Evolutionary conservation across 1,284 basidiomycete genomes (phyloP).

Genomic region (Cystobasidium pallidum): DNA sequence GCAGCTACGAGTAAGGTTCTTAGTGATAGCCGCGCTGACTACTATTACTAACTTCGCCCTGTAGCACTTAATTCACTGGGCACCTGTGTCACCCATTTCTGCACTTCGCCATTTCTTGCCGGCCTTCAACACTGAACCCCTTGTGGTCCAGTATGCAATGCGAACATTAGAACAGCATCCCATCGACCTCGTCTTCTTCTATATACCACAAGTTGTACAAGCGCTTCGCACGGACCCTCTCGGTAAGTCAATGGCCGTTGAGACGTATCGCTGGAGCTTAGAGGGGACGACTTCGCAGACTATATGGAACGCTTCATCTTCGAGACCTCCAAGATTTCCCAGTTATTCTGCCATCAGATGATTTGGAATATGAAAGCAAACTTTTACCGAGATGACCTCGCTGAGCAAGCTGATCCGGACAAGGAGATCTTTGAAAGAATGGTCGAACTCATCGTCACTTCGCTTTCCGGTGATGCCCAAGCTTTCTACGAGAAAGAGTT

Average conservation of each 20-base stretch:
- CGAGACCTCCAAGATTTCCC: constrained; percentile 95
- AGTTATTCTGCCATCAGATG: constrained; percentile 98
- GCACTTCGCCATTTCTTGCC: constrained; percentile 86
- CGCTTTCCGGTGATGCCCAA: constrained; percentile 86
- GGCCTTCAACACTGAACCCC: constrained; percentile 77
- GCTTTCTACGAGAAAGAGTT: constrained; percentile 95
- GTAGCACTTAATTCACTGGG: constrained; percentile 85
- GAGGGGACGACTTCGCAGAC: constrained; percentile 61
- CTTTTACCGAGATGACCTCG: constrained; percentile 86
- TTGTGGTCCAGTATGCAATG: constrained; percentile 94
- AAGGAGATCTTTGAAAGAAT: constrained; percentile 91
- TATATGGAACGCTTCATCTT: constrained; percentile 96
- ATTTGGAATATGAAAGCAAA: constrained; percentile 99
- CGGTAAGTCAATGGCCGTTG: constrained; percentile 62
- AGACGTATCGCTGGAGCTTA: background rate
- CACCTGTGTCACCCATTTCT: constrained; percentile 81
- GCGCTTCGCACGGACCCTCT: constrained; percentile 84
- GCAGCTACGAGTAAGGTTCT: constrained; percentile 69
- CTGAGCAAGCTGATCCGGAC: constrained; percentile 89
- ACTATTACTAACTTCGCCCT: constrained; percentile 46
- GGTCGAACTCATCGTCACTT: constrained; percentile 77
- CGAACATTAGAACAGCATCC: constrained; percentile 92
- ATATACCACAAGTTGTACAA: constrained; percentile 97
- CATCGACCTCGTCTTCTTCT: constrained; percentile 96
- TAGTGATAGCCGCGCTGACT: background rate